Evolutionary conservation across 164 flowering plant genomes (phyloP).

Genomic region (Vitis cinerea): DNA sequence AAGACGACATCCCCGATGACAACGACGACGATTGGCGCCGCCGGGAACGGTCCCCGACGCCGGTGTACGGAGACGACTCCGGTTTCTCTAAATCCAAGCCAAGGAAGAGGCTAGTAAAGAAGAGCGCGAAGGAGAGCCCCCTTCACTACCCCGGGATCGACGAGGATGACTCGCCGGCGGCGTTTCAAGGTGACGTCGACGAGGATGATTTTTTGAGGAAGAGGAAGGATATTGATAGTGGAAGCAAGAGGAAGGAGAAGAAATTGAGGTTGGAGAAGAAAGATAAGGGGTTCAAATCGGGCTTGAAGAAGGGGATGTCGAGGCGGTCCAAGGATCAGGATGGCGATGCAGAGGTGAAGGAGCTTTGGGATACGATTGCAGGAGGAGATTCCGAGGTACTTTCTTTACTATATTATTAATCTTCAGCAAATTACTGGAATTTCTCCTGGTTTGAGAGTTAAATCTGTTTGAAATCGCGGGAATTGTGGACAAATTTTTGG

Average conservation of each 20-base stretch:
- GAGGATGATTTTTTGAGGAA: conserved; percentile 20
- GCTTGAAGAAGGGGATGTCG: conserved; percentile 28
- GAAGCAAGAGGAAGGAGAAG: conserved; percentile 36
- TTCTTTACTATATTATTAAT: not conserved
- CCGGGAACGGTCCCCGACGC: conserved; percentile 61
- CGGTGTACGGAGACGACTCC: conserved; percentile 43
- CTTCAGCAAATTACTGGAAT: not conserved
- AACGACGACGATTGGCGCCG: conserved; percentile 38
- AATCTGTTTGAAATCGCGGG: not conserved
- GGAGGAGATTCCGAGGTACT: conserved; percentile 84
- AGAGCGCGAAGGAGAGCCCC: conserved; percentile 27
- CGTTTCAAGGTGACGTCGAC: not conserved
- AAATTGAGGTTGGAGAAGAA: conserved; percentile 23
- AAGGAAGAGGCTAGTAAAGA: conserved; percentile 75
- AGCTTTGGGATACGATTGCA: conserved; percentile 91
- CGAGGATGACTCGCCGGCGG: conserved; percentile 17
- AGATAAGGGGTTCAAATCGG: conserved; percentile 24
- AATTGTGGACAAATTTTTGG: not conserved
- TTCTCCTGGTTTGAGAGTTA: not conserved
- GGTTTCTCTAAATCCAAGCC: conserved; percentile 43
- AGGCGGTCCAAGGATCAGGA: conserved; percentile 32
- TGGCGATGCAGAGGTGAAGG: conserved; percentile 72
- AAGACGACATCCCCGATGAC: conserved; percentile 28
- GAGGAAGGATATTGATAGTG: conserved; percentile 9
- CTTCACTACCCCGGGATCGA: conserved; percentile 30